A percentile compares a stretch with the other conserved stretches of the same genome.
Conservation (phyloP, 306 rosid species). For the Calophaca sinica region DNA sequence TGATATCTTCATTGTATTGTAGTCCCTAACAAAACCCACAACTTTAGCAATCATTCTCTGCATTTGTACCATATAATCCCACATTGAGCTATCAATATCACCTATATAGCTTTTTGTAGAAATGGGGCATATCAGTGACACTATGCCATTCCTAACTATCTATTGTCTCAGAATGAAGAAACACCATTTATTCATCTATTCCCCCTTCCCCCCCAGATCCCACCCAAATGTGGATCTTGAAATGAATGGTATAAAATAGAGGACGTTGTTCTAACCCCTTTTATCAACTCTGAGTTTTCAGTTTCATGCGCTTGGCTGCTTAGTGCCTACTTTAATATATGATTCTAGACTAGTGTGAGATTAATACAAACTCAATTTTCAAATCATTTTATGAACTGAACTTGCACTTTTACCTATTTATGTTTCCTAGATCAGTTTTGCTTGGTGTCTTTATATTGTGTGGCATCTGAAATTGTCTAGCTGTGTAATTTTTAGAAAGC, state of each 20-base stretch:
- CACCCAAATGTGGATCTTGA: neutral
- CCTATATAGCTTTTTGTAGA: neutral
- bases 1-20: neutral
- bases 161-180: conserved; percentile 17
- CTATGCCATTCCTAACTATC: conserved; percentile 3
- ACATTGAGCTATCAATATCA: conserved; percentile 3
- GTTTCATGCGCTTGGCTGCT: neutral
- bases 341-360: conserved; percentile 23
- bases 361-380: conserved; percentile 6
- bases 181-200: neutral
- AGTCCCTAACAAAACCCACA: conserved; percentile 4
- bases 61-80: neutral
- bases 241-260: neutral
- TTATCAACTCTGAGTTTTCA: neutral
- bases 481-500: conserved; percentile 69
- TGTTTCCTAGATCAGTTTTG: neutral
- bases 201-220: neutral
- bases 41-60: conserved; percentile 2
- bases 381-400: neutral
- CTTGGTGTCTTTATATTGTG: neutral
- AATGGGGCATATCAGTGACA: conserved; percentile 9
- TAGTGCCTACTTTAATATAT: neutral
- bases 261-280: neutral
- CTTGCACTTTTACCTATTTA: neutral
- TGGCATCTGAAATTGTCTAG: conserved; percentile 44